Percentiles rank a stretch among this genome's conserved stretches.
phyloP scores from a whole-genome alignment of 1,284 basidiomycete genomes.

The Fomes fomentarius region DNA sequence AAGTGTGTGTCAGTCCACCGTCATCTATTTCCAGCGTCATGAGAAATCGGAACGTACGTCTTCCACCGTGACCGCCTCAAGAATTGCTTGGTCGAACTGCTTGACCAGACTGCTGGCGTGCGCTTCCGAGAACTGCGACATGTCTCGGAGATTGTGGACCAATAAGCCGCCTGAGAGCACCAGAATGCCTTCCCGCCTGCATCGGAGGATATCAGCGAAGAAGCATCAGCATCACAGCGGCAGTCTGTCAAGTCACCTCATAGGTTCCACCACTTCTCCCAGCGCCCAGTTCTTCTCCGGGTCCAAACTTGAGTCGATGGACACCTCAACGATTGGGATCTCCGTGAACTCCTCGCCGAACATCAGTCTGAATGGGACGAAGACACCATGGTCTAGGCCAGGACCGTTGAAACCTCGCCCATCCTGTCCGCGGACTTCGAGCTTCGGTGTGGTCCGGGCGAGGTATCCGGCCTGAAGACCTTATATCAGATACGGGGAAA shows the following conservation, averaged over 20 bases:
- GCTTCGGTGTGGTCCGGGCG: constrained; percentile 51
- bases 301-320: constrained; percentile 63
- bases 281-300: constrained; percentile 67
- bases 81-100: constrained; percentile 61
- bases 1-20: constrained; percentile 8
- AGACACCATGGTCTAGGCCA: constrained; percentile 71
- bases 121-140: constrained; percentile 51
- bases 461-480: constrained; percentile 52
- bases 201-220: constrained; percentile 6
- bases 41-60: constrained; percentile 47
- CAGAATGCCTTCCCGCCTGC: constrained; percentile 63
- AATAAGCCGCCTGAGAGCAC: constrained; percentile 73
- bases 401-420: constrained; percentile 69
- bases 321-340: constrained; percentile 71
- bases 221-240: constrained; percentile 3
- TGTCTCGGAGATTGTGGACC: constrained; percentile 68
- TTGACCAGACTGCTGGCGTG: constrained; percentile 52
- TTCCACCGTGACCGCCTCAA: constrained; percentile 51
- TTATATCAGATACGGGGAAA: background rate
- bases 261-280: constrained; percentile 61
- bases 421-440: constrained; percentile 65
- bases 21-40: background rate
- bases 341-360: constrained; percentile 64
- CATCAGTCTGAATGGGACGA: constrained; percentile 79
- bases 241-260: constrained; percentile 44